Base-by-base conservation (phyloP, 75 land plant genomes). In the Cryptomeria japonica region DNA sequence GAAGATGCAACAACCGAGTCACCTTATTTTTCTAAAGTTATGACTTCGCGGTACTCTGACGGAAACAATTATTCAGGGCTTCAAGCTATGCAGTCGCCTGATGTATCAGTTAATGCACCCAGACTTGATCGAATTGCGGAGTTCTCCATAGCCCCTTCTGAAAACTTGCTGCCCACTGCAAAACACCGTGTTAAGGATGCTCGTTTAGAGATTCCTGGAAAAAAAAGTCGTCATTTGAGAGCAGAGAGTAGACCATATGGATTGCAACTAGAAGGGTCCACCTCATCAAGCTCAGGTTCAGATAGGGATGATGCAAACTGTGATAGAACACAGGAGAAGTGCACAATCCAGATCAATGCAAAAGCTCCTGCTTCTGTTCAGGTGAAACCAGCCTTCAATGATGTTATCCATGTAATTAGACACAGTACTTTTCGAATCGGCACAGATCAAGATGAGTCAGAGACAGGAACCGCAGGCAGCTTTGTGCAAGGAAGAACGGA, bases 81-180 rank as follows among this genome's bases (percentile, higher is more conserved):
- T 46, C 87, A 73, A 6, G 39, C 86, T 10, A 72, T 93, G 53
- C 56, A 91, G 19, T 96, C 98, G 22, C 97, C 98, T 61, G 93
- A 95, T 91, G 94, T 96, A 56, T 96, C 98, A 3, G 94, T 96
- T 31, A 96, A 96, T 88, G 91, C 97, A 16, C 98, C 98, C 49
- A 90, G 97, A 83, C 90, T 96, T 22, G 98, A 96, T 84, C 87
- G 91, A 87, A 94, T 96, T 46, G 93, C 92, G 5, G 95, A 96
- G 91, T 95, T 96, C 86, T 95, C 97, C 51, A 76, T 95, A 72
- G 93, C 91, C 44, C 89, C 93, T n/a, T 87, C 87, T 49, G 97
- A 94, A 18, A 92, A 89, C 9, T 80, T 93, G 32, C 83, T 92
- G 14, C 85, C 51, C 41, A 34, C 38, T 36, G 61, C 11, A 41